Base-by-base conservation (phyloP, 164 flowering plant species). In the Cinnamomum micranthum region DNA sequence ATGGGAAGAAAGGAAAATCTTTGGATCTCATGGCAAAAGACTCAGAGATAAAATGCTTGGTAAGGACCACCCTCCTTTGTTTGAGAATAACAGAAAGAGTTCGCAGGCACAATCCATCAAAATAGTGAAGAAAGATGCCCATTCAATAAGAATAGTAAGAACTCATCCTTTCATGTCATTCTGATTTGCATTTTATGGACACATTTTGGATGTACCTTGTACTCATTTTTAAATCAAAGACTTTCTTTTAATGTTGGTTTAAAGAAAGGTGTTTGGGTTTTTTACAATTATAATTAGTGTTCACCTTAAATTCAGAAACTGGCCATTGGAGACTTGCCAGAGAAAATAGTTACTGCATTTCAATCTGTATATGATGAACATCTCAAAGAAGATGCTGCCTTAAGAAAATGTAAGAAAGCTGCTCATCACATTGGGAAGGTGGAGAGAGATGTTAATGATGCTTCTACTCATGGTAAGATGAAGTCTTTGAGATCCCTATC, bases 1-100 rank as follows among this genome's bases (percentile, higher is more conserved):
- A 76, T 94, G 98, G 98, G 97, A 92, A 69, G 97, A 92, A 76
- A 85, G 98, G 80, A 94, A 88, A 84, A 97, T 94, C 31, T 94
- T 94, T 84, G 98, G 98, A 73, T 94, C 98, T 69, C 87, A 96
- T 27, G 96, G 90, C 51, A 89, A 85, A 71, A 84, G 83, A 82
- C 92, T 94, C 50, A 94, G 91, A 81, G 94, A 88, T 84, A 91
- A 85, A 78, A 76, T 92, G 82, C 73, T 90, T 79, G 90, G 89
- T 50, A 87, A 88, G 71, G 86, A 84, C 52, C 88, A 85, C 64
- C 83, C 88, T 76, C 71, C 35, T 11, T 41, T 41, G 47, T 27
- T 69, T 51, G 88, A 81, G 68, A 86, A 83, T 85, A 89, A 82
- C 77, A 92, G 85, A n/a, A 90, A 83, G 81, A 80, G 77, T 81